Evolutionary conservation across 352 stramenopile species (phyloP).

Genomic region (Hyaloperonospora brassicae): DNA sequence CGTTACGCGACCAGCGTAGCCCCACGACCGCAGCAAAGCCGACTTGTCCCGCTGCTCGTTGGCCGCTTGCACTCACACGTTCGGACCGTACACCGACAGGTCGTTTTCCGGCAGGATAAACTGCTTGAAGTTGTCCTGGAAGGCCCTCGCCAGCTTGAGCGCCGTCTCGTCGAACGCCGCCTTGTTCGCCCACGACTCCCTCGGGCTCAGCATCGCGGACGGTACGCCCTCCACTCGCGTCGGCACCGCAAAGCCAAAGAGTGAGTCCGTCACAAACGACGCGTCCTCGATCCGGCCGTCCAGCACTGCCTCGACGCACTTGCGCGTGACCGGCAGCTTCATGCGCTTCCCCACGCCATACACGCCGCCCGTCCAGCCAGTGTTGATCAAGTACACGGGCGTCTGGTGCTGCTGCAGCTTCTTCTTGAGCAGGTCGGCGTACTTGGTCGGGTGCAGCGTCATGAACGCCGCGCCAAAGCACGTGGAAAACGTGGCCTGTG

Average conservation of each 20-base stretch:
- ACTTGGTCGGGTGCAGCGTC: conserved; percentile 93
- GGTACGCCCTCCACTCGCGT: conserved; percentile 55
- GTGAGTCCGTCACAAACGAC: conserved; percentile 57
- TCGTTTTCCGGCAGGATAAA: conserved; percentile 75
- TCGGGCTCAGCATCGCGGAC: conserved; percentile 66
- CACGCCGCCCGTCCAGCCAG: conserved; percentile 92
- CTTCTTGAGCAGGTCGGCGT: conserved; percentile 93
- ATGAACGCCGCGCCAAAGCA: conserved; percentile 98
- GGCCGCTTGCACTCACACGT: conserved; percentile 24
- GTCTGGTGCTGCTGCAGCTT: conserved; percentile 94
- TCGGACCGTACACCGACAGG: conserved; percentile 53
- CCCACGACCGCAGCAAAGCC: background rate
- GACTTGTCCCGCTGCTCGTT: background rate
- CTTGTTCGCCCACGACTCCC: conserved; percentile 75
- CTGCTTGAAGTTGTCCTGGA: conserved; percentile 82
- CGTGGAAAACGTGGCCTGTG: conserved; percentile 92
- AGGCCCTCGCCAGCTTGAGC: conserved; percentile 65
- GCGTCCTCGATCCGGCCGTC: conserved; percentile 58
- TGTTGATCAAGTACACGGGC: conserved; percentile 96
- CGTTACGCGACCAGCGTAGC: background rate
- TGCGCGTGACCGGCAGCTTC: conserved; percentile 86
- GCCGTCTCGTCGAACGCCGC: conserved; percentile 65
- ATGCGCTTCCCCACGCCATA: conserved; percentile 94
- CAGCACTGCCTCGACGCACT: conserved; percentile 69
- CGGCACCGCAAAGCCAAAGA: conserved; percentile 69